These are phyloP conservation scores for Hypoxylon sp. DNA, from an alignment of 2,329 filamentous ascomycete genomes.

Conservation along the genomic window DNA sequence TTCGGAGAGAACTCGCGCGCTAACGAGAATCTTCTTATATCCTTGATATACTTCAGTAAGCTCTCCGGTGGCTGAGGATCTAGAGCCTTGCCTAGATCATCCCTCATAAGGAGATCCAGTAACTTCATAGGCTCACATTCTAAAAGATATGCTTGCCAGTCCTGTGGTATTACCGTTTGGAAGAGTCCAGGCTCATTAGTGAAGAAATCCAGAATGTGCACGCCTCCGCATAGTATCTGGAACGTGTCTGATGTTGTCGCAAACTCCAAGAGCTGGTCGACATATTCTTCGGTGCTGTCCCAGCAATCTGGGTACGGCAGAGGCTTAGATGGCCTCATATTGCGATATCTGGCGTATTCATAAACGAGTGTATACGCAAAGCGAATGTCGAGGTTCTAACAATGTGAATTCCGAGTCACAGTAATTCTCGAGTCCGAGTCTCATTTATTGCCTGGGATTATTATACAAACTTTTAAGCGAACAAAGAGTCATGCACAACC, in stretches of 20 bases:
- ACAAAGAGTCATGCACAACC: conserved; percentile 16
- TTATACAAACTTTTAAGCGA: conserved; percentile 12
- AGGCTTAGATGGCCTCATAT: conserved; percentile 65
- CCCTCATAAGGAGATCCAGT: conserved; percentile 84
- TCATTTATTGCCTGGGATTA: background rate
- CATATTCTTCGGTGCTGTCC: conserved; percentile 79
- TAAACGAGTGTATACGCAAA: conserved; percentile 26
- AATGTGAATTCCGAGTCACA: background rate
- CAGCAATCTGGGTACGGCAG: conserved; percentile 82
- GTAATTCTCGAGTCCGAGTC: background rate
- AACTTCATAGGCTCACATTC: conserved; percentile 79
- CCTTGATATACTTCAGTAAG: conserved; percentile 79
- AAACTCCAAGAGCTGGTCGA: conserved; percentile 83
- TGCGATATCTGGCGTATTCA: conserved; percentile 21
- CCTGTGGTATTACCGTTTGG: conserved; percentile 78
- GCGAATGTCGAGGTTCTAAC: background rate
- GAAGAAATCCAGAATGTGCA: conserved; percentile 97
- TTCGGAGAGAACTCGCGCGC: conserved; percentile 69
- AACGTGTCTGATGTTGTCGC: conserved; percentile 81
- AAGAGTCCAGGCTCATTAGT: conserved; percentile 89
- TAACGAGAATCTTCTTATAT: conserved; percentile 79
- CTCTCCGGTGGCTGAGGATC: conserved; percentile 63
- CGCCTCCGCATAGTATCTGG: conserved; percentile 92
- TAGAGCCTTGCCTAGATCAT: conserved; percentile 71
- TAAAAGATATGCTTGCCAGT: conserved; percentile 87